These are phyloP conservation scores for Gamsiella multidivaricata DNA, from an alignment of 192 early-diverging fungal species.

Conservation along the genomic window DNA sequence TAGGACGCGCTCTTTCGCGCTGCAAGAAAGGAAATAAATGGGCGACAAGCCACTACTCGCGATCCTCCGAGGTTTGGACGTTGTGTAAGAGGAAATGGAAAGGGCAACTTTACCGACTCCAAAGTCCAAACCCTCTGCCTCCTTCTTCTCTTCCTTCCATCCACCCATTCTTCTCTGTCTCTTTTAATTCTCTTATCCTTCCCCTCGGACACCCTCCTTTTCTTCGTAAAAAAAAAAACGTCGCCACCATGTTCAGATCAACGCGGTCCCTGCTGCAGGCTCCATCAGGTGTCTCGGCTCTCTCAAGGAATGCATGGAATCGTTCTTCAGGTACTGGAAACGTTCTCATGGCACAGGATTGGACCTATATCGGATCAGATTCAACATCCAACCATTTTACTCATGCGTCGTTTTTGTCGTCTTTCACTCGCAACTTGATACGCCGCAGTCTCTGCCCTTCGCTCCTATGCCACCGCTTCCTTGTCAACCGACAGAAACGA, in stretches of 20 bases:
- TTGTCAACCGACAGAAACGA: conserved; percentile 15
- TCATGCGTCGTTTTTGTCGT: neutral
- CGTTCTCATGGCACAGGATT: neutral
- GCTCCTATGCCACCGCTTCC: conserved; percentile 18
- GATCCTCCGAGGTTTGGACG: conserved; percentile 14
- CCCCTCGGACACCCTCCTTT: neutral
- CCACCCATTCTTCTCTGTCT: neutral
- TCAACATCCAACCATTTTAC: neutral
- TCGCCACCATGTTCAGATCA: conserved; percentile 26
- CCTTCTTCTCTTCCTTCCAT: neutral
- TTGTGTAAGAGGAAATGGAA: conserved; percentile 1
- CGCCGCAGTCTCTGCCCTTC: conserved; percentile 11
- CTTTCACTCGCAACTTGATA: neutral
- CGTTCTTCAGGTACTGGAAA: conserved; percentile 21
- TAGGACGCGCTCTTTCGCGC: too few species aligned
- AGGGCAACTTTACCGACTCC: too few species aligned
- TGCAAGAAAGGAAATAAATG: too few species aligned
- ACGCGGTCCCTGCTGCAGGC: conserved; percentile 14
- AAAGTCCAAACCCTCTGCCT: too few species aligned
- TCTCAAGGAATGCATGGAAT: neutral
- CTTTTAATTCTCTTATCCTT: neutral
- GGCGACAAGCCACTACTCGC: too few species aligned
- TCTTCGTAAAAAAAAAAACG: neutral
- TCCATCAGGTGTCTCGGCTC: neutral
- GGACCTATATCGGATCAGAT: neutral